phyloP scores from a whole-genome alignment of 2,329 filamentous ascomycete species.

The Aspergillus sp. region DNA sequence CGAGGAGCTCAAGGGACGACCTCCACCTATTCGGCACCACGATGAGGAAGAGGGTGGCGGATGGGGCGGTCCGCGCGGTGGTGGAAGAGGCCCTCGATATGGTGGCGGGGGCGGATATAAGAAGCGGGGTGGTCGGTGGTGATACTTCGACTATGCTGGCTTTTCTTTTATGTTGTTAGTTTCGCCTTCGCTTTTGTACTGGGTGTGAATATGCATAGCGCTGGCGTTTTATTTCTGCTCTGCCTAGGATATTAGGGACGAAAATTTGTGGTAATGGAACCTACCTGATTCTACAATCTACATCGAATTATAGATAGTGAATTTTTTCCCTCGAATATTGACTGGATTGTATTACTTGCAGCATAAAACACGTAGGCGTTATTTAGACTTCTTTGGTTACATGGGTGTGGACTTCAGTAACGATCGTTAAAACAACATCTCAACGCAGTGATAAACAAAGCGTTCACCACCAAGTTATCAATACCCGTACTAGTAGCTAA shows the following conservation, averaged over 20 bases:
- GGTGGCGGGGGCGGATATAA: slow-evolving; percentile 50
- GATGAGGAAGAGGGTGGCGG: slow-evolving; percentile 52
- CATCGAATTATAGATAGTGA: background rate
- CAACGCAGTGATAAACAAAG: background rate
- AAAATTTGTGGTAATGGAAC: slow-evolving; percentile 23
- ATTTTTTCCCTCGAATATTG: background rate
- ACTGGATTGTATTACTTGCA: background rate
- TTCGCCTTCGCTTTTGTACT: slow-evolving; percentile 13
- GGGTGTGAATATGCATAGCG: slow-evolving; percentile 41
- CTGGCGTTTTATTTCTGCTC: slow-evolving; percentile 36
- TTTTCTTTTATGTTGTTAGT: background rate
- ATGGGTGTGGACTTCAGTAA: background rate
- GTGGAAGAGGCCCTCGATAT: slow-evolving; percentile 44
- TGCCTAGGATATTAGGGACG: slow-evolving; percentile 25
- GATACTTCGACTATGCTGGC: slow-evolving; percentile 12
- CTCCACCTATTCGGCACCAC: slow-evolving; percentile 59
- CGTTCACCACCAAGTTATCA: background rate
- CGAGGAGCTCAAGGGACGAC: slow-evolving; percentile 77
- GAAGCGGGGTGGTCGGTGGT: slow-evolving; percentile 45
- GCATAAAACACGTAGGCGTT: background rate
- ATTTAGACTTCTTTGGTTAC: background rate
- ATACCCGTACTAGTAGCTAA: background rate
- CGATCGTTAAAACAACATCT: background rate
- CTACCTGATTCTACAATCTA: slow-evolving; percentile 11
- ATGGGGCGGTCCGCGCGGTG: slow-evolving; percentile 42